Conservation (phyloP, 768 basidiomycete species). For the Panellus pusillus region DNA sequence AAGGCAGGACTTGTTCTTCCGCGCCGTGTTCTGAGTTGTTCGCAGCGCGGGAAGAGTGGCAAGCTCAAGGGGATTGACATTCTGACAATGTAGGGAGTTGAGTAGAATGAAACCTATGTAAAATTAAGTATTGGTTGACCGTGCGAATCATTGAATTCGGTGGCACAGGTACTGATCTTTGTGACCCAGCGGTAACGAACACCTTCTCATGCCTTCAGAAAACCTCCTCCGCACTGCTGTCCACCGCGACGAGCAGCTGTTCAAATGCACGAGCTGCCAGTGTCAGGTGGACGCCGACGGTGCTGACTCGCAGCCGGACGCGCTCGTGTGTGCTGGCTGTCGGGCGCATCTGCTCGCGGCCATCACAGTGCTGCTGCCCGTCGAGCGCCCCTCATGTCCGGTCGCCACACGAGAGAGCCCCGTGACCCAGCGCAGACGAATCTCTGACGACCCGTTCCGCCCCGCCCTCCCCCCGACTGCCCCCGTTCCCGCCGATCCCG, state of each 20-base stretch:
- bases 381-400: background rate
- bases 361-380: slow-evolving; percentile 21
- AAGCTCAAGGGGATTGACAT: slow-evolving; percentile 44
- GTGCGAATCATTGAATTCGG: too few species aligned
- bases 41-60: slow-evolving; percentile 38
- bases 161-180: too few species aligned
- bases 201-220: slow-evolving; percentile 50
- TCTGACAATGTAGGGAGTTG: slow-evolving; percentile 41
- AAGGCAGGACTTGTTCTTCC: background rate
- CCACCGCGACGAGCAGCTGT: slow-evolving; percentile 27
- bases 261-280: slow-evolving; percentile 48
- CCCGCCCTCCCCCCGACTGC: background rate
- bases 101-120: too few species aligned
- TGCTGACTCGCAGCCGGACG: slow-evolving; percentile 30
- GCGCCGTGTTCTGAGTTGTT: slow-evolving; percentile 1
- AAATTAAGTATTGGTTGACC: too few species aligned
- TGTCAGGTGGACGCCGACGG: slow-evolving; percentile 37
- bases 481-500: background rate
- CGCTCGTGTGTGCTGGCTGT: slow-evolving; percentile 50
- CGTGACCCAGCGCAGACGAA: too few species aligned
- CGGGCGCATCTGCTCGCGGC: slow-evolving; percentile 37
- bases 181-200: too few species aligned
- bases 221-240: slow-evolving; percentile 30
- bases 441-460: too few species aligned
- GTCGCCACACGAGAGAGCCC: too few species aligned